phyloP scores from a whole-genome alignment of 139 green algal species.

The Mychonastes homosphaera region DNA sequence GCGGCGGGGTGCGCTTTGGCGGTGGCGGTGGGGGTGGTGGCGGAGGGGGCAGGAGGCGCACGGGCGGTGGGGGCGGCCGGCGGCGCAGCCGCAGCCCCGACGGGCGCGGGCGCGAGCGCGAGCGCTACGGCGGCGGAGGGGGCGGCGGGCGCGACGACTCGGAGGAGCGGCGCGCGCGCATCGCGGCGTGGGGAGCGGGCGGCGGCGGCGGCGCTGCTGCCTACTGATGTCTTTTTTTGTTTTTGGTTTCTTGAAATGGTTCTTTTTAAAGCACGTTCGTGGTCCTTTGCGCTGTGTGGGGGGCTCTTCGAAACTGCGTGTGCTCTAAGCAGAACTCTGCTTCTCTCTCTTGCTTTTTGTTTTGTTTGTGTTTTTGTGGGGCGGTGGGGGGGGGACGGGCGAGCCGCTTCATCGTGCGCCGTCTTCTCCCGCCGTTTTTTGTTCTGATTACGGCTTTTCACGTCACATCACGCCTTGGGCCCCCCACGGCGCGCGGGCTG shows the following conservation, averaged over 20 bases:
- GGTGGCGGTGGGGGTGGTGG: background rate
- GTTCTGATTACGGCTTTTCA: background rate
- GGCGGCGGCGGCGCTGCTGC: conserved; percentile 3
- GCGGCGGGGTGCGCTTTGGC: conserved; percentile 25
- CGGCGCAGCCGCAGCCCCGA: background rate
- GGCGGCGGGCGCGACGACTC: conserved; percentile 28
- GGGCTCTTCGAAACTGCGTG: background rate
- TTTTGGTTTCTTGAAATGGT: background rate
- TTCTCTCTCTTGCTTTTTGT: background rate
- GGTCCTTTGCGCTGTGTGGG: background rate
- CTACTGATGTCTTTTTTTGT: background rate
- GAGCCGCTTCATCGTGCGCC: background rate
- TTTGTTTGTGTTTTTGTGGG: background rate
- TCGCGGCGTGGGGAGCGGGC: conserved; percentile 46
- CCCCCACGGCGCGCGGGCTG: conserved; percentile 12
- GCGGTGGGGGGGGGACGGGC: background rate
- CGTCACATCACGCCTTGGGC: background rate
- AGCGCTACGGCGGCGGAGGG: conserved; percentile 10
- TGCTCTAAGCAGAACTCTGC: background rate
- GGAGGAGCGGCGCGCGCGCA: conserved; percentile 60
- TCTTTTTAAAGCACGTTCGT: background rate
- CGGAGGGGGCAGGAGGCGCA: background rate
- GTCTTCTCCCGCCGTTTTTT: background rate
- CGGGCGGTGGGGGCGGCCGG: background rate
- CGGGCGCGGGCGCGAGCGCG: background rate